These are phyloP conservation scores for Panicum hallii DNA, from an alignment of 202 grass and related monocot genomes.

Conservation along the genomic window DNA sequence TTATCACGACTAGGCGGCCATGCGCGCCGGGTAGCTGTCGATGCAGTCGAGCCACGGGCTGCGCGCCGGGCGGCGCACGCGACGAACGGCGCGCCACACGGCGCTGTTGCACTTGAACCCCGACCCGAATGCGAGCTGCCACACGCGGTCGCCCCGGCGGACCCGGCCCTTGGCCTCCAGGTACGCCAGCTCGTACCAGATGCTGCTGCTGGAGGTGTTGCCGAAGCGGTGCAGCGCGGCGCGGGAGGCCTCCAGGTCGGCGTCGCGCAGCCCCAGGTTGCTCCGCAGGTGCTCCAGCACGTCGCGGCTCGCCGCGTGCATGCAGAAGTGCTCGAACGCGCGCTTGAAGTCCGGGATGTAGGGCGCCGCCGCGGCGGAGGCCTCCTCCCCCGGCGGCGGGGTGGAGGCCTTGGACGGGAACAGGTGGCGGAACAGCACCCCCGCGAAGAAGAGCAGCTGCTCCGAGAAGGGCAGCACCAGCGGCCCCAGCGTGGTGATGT, in stretches of 20 bases:
- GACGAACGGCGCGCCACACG: constrained; percentile 82
- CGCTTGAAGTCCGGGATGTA: constrained; percentile 99
- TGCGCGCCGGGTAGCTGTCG: constrained; percentile 74
- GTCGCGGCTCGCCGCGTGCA: constrained; percentile 92
- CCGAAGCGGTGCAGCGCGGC: constrained; percentile 94
- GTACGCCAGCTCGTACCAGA: constrained; percentile 99
- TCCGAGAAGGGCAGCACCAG: constrained; percentile 96
- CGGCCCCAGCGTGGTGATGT: constrained; percentile 96
- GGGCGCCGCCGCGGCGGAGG: constrained; percentile 53
- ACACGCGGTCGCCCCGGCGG: constrained; percentile 86
- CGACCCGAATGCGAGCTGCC: constrained; percentile 98
- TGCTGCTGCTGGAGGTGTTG: constrained; percentile 96
- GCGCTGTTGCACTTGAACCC: constrained; percentile 99
- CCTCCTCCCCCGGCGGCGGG: neutral
- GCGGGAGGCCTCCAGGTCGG: constrained; percentile 82
- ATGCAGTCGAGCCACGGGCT: constrained; percentile 87
- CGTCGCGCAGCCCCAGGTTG: constrained; percentile 78
- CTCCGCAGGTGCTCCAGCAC: constrained; percentile 92
- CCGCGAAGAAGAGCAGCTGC: constrained; percentile 95
- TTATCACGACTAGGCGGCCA: constrained; percentile 7
- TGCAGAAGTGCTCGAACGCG: constrained; percentile 99
- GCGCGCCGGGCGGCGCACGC: constrained; percentile 67
- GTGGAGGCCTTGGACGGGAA: constrained; percentile 67
- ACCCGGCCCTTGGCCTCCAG: constrained; percentile 91
- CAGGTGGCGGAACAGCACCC: constrained; percentile 87